Conservation (phyloP, 352 stramenopile genomes). For the Blastocystis sp. region DNA sequence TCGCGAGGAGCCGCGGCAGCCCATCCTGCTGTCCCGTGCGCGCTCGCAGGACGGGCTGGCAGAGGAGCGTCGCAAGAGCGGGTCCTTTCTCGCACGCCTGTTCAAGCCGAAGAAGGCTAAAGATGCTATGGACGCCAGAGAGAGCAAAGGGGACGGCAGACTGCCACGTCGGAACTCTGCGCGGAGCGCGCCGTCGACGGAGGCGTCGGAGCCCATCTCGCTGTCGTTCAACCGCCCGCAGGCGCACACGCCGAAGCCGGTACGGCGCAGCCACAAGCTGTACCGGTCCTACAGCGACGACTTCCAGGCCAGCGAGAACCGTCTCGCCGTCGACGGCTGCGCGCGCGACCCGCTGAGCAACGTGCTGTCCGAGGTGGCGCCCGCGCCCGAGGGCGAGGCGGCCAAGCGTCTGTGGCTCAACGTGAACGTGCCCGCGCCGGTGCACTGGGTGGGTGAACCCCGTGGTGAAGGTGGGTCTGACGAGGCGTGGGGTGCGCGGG, state of each 20-base stretch:
- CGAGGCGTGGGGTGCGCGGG: not conserved
- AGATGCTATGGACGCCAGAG: not conserved
- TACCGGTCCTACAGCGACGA: constrained; percentile 38
- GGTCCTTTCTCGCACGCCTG: constrained; percentile 28
- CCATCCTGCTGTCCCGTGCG: not conserved
- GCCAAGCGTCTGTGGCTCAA: constrained; percentile 21
- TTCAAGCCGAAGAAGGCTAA: constrained; percentile 54
- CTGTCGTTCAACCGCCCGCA: not conserved
- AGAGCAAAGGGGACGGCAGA: not conserved
- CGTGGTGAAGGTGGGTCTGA: not conserved
- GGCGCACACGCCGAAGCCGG: not conserved
- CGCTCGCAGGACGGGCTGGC: constrained; percentile 16
- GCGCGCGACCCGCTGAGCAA: not conserved
- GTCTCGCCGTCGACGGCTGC: not conserved
- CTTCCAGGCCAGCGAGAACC: not conserved
- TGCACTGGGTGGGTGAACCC: not conserved
- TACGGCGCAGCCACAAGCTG: not conserved
- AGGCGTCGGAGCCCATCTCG: not conserved
- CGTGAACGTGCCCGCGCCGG: constrained; percentile 9
- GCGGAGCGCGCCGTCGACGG: not conserved
- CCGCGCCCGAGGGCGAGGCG: not conserved
- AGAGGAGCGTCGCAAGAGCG: not conserved
- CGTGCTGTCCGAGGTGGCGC: not conserved
- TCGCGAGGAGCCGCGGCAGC: not conserved
- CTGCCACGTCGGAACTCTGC: not conserved